These are phyloP conservation scores for Pythium phragmitis DNA, from an alignment of 352 stramenopile genomes.

Conservation along the genomic window DNA sequence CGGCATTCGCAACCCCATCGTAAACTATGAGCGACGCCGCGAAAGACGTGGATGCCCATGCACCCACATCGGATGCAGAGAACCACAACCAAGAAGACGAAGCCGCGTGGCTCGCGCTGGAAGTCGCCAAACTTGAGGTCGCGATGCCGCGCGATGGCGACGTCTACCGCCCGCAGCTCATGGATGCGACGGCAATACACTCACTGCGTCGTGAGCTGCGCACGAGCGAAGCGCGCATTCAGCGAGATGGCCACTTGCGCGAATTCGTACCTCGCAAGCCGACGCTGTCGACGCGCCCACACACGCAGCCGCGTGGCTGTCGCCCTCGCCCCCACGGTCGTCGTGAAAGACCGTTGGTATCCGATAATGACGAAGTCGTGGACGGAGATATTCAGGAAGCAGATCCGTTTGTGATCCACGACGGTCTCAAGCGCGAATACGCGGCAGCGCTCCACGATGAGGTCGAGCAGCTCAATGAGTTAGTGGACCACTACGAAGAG, in stretches of 20 bases:
- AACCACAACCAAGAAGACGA: conserved; percentile 16
- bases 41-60: background rate
- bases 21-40: background rate
- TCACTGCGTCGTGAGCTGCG: conserved; percentile 37
- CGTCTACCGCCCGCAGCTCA: conserved; percentile 47
- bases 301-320: background rate
- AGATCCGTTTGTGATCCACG: conserved; percentile 9
- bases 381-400: background rate
- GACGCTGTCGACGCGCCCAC: background rate
- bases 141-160: conserved; percentile 17
- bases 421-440: conserved; percentile 33
- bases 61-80: conserved; percentile 5
- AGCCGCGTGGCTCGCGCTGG: conserved; percentile 21
- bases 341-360: background rate
- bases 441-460: conserved; percentile 36
- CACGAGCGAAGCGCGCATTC: conserved; percentile 40
- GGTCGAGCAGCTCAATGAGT: conserved; percentile 37
- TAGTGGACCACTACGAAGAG: conserved; percentile 55
- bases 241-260: conserved; percentile 43
- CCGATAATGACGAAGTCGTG: background rate
- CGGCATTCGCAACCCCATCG: too few relatives aligned
- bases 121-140: conserved; percentile 22
- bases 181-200: conserved; percentile 54
- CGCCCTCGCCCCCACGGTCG: background rate
- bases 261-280: conserved; percentile 47